A percentile compares a stretch with the other conserved stretches of the same genome.
Evolutionary conservation across 2,329 filamentous ascomycete species (phyloP).

Genomic region (Sarocladiaceae sp.): DNA sequence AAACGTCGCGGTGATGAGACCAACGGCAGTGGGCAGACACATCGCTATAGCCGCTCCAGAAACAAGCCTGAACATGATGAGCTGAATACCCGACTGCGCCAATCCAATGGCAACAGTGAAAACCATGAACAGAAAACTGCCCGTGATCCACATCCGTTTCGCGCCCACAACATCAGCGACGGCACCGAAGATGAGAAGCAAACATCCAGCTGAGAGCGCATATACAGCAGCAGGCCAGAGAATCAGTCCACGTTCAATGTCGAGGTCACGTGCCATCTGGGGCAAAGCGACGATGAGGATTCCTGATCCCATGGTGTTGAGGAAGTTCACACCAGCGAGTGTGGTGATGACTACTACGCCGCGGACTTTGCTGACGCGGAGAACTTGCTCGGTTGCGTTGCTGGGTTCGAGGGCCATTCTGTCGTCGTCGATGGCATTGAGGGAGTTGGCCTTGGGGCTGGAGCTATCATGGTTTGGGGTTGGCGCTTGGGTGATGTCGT

Average conservation of each 20-base stretch:
- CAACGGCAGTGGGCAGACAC: constrained; percentile 26
- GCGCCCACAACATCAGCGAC: constrained; percentile 26
- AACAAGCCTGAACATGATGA: constrained; percentile 26
- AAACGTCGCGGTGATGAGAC: constrained; percentile 26
- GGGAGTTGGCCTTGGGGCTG: background rate
- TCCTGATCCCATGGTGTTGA: constrained; percentile 31
- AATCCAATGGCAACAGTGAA: constrained; percentile 26
- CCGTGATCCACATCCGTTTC: constrained; percentile 23
- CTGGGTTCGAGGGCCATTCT: background rate
- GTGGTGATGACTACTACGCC: constrained; percentile 25
- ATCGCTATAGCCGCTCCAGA: constrained; percentile 25
- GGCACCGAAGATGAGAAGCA: constrained; percentile 26
- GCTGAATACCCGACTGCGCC: constrained; percentile 21
- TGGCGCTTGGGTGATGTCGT: background rate
- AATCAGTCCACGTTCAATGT: constrained; percentile 22
- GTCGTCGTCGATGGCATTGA: background rate
- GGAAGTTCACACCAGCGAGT: constrained; percentile 27
- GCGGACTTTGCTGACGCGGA: constrained; percentile 19
- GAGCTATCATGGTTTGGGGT: background rate
- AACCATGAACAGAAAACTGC: constrained; percentile 22
- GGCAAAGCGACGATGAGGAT: constrained; percentile 33
- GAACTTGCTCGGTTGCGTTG: background rate
- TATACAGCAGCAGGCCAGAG: constrained; percentile 28
- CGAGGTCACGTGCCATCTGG: constrained; percentile 30
- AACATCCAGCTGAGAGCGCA: constrained; percentile 21